Evolutionary conservation across 768 basidiomycete genomes (phyloP).

Genomic region (Collybia mongolica): DNA sequence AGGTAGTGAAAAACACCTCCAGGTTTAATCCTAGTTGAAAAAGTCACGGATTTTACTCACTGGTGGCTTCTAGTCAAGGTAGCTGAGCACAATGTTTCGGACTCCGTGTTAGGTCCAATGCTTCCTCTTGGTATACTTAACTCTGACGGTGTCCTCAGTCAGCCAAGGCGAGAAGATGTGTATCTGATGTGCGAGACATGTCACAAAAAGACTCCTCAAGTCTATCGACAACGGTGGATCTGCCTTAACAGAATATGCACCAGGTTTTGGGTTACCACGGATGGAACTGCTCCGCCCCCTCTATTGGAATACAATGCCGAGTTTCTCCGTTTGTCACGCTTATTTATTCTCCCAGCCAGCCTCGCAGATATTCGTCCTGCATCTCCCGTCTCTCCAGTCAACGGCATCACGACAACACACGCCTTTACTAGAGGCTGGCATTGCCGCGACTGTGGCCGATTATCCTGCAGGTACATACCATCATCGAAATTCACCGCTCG

Average conservation of each 20-base stretch:
- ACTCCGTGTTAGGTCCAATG: not conserved
- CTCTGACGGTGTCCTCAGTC: slow-evolving; percentile 9
- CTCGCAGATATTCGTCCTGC: slow-evolving; percentile 39
- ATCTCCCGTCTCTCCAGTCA: slow-evolving; percentile 22
- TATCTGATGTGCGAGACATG: slow-evolving; percentile 44
- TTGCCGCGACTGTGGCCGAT: slow-evolving; percentile 64
- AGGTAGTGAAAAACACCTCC: too few relatives aligned
- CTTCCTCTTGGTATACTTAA: not conserved
- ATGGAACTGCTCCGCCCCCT: slow-evolving; percentile 24
- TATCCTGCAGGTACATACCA: slow-evolving; percentile 64
- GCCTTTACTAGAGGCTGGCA: slow-evolving; percentile 67
- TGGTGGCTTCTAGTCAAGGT: not conserved
- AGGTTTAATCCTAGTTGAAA: too few relatives aligned
- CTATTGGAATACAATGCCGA: slow-evolving; percentile 44
- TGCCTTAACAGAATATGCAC: slow-evolving; percentile 63
- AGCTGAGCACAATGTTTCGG: not conserved
- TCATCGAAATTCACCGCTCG: too few relatives aligned
- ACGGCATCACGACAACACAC: slow-evolving; percentile 49
- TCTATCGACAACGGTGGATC: slow-evolving; percentile 59
- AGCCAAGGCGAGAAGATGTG: slow-evolving; percentile 11
- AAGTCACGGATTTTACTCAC: not conserved
- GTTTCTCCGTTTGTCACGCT: slow-evolving; percentile 42
- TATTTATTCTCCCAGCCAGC: slow-evolving; percentile 26
- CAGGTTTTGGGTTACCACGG: slow-evolving; percentile 48
- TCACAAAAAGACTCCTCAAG: slow-evolving; percentile 38